A percentile compares a stretch with the other conserved stretches of the same genome.
These are phyloP conservation scores for Ottelia alismoides DNA, from an alignment of 106 monocot species.

Conservation along the genomic window DNA sequence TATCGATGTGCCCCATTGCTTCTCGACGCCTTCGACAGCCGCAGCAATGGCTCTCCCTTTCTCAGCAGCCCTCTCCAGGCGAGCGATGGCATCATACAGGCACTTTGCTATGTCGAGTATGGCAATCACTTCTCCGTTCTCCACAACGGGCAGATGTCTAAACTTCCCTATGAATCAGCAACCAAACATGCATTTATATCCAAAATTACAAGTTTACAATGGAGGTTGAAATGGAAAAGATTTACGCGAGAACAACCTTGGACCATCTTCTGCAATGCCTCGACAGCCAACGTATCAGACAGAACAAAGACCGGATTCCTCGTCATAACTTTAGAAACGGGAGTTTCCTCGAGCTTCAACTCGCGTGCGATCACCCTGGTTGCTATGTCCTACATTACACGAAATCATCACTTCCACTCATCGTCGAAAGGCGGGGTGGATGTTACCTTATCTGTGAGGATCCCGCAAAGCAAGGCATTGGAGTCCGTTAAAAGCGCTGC, in stretches of 20 bases:
- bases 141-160: conserved; percentile 87
- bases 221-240: neutral
- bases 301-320: conserved; percentile 82
- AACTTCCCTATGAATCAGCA: conserved; percentile 72
- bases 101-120: conserved; percentile 89
- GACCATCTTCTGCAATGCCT: conserved; percentile 94
- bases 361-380: conserved; percentile 75
- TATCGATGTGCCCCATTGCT: conserved; percentile 62
- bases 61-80: conserved; percentile 87
- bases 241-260: conserved; percentile 50
- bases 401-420: neutral
- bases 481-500: conserved; percentile 83
- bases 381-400: conserved; percentile 47
- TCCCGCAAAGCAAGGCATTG: conserved; percentile 89
- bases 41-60: conserved; percentile 93
- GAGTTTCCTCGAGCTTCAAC: conserved; percentile 77
- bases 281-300: conserved; percentile 80
- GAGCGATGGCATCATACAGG: conserved; percentile 89
- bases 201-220: neutral
- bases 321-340: conserved; percentile 81
- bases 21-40: conserved; percentile 87
- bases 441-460: conserved; percentile 77
- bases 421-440: neutral
- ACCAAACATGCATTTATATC: too few species aligned
- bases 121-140: conserved; percentile 89